Conservation (phyloP, 139 green algal species). For the Tetradesmus lagerheimii region DNA sequence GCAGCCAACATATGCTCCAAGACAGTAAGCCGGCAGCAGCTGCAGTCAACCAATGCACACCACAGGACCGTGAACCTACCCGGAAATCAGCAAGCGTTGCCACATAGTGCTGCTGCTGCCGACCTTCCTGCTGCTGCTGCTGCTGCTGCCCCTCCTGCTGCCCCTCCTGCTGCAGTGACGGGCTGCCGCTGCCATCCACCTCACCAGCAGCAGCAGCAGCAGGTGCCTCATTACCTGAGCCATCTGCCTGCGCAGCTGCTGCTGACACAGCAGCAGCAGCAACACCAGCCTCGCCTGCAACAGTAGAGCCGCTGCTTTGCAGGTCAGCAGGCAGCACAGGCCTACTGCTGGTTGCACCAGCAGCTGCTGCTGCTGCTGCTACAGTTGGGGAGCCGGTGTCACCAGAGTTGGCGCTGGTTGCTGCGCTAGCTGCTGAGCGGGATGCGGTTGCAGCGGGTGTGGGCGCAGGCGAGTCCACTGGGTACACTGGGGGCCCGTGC, state of each 20-base stretch:
- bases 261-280: not conserved
- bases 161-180: not conserved
- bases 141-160: not conserved
- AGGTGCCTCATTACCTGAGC: not conserved
- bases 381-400: not conserved
- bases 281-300: not conserved
- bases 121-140: no score
- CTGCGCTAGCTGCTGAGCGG: not conserved
- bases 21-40: no score
- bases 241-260: not conserved
- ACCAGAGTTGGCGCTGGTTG: not conserved
- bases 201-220: not conserved
- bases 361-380: not conserved
- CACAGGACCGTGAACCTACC: not conserved
- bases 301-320: not conserved
- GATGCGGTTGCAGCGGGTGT: not conserved
- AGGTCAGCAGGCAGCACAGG: not conserved
- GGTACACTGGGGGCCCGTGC: conserved; percentile 25
- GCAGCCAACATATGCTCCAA: no score
- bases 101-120: not conserved
- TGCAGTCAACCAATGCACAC: not conserved
- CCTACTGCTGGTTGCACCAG: not conserved
- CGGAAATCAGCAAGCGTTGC: not conserved
- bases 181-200: not conserved
- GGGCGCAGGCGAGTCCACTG: not conserved